Evolutionary conservation across 345 rosid genomes (phyloP).

Genomic region (Populus pruinosa): DNA sequence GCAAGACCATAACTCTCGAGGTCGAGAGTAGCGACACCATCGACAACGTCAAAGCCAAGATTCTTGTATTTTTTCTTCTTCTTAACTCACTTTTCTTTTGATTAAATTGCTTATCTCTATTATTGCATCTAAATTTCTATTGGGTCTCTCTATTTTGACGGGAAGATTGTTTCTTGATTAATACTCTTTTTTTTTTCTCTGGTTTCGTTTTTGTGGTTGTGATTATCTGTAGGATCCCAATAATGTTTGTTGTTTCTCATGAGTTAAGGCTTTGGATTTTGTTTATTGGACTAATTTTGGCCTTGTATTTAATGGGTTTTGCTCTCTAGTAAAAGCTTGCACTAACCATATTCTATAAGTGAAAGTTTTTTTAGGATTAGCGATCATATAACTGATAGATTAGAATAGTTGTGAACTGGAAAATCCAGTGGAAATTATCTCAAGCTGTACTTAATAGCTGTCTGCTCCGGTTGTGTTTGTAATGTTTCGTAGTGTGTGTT

Average conservation of each 20-base stretch:
- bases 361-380: background rate
- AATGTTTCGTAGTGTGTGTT: background rate
- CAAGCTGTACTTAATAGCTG: background rate
- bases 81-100: background rate
- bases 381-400: background rate
- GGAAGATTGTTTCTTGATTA: background rate
- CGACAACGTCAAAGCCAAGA: slow-evolving; percentile 30
- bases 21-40: slow-evolving; percentile 29
- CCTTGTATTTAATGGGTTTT: background rate
- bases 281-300: background rate
- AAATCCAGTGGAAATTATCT: background rate
- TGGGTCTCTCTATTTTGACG: background rate
- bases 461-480: background rate
- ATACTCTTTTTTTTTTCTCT: background rate
- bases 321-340: background rate
- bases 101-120: background rate
- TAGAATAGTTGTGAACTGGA: background rate
- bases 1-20: slow-evolving; percentile 30
- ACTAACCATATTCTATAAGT: background rate
- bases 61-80: slow-evolving; percentile 11
- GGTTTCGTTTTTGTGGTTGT: background rate
- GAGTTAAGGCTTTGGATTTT: background rate
- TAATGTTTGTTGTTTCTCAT: background rate
- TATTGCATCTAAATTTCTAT: background rate
- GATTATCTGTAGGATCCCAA: background rate